Evolutionary conservation across 2,329 filamentous ascomycete genomes (phyloP).

Genomic region (Aureobasidium leucospermi): DNA sequence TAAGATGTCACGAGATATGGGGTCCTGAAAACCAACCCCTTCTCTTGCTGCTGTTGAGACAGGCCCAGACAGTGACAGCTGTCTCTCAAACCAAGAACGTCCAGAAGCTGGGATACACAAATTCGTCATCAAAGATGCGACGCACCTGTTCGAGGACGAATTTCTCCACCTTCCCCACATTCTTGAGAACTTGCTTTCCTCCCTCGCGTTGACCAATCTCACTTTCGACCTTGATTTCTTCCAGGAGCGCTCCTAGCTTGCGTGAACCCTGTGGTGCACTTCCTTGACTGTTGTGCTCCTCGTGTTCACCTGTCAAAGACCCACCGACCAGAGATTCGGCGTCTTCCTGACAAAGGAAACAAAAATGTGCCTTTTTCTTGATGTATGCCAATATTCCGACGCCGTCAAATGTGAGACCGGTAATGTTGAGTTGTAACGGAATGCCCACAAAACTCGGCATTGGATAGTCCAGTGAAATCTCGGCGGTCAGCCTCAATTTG

Average conservation of each 20-base stretch:
- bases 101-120: conserved; percentile 98
- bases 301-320: conserved; percentile 22
- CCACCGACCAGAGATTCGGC: conserved; percentile 58
- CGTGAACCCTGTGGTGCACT: conserved; percentile 17
- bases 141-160: conserved; percentile 96
- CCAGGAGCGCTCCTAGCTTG: conserved; percentile 67
- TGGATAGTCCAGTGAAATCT: conserved; percentile 93
- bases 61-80: background rate
- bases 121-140: conserved; percentile 96
- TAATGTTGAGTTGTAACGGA: conserved; percentile 89
- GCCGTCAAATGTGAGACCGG: conserved; percentile 88
- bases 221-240: conserved; percentile 93
- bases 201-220: conserved; percentile 91
- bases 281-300: conserved; percentile 11
- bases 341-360: conserved; percentile 88
- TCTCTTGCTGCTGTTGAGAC: background rate
- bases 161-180: conserved; percentile 96
- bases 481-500: conserved; percentile 79
- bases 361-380: conserved; percentile 81
- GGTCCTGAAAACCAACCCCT: background rate
- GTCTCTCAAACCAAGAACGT: conserved; percentile 72
- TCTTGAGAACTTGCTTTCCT: conserved; percentile 92
- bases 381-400: conserved; percentile 90
- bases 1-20: background rate
- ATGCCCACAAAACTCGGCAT: conserved; percentile 98